Conservation (phyloP, 768 basidiomycete genomes). For the Lactarius hatsudake region DNA sequence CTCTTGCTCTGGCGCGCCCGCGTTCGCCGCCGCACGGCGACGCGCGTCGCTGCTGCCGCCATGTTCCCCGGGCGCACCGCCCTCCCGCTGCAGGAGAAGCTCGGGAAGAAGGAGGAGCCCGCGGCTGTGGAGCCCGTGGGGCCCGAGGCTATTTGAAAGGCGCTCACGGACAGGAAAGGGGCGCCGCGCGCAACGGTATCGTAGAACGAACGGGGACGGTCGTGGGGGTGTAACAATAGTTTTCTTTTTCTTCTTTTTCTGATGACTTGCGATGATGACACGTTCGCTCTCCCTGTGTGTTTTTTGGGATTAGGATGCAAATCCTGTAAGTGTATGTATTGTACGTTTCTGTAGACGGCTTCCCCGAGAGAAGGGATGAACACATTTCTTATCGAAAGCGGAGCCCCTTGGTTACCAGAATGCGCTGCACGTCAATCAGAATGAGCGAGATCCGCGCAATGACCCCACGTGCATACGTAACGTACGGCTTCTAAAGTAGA, state of each 20-base stretch:
- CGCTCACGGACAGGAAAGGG: too few species aligned
- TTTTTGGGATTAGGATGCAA: neutral
- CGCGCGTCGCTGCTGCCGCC: neutral
- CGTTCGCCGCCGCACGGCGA: constrained; percentile 13
- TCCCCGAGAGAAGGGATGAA: neutral
- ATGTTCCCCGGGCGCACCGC: constrained; percentile 2
- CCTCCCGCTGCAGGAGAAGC: constrained; percentile 15
- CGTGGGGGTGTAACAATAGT: too few species aligned
- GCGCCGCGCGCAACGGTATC: neutral
- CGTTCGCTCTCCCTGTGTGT: neutral
- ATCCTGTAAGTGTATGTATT: neutral
- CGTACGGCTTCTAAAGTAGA: too few species aligned
- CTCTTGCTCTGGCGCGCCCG: constrained; percentile 15
- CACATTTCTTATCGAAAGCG: neutral
- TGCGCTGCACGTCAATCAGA: neutral
- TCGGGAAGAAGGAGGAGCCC: neutral
- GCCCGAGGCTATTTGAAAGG: neutral
- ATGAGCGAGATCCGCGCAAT: neutral
- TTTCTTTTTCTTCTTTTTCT: too few species aligned
- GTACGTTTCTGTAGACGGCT: neutral
- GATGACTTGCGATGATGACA: neutral
- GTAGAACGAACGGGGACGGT: too few species aligned
- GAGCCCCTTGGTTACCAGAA: neutral
- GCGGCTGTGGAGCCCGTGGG: neutral
- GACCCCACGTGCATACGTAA: too few species aligned